Evolutionary conservation across 331 rosid species (phyloP).

Genomic region (Stylosanthes scabra): DNA sequence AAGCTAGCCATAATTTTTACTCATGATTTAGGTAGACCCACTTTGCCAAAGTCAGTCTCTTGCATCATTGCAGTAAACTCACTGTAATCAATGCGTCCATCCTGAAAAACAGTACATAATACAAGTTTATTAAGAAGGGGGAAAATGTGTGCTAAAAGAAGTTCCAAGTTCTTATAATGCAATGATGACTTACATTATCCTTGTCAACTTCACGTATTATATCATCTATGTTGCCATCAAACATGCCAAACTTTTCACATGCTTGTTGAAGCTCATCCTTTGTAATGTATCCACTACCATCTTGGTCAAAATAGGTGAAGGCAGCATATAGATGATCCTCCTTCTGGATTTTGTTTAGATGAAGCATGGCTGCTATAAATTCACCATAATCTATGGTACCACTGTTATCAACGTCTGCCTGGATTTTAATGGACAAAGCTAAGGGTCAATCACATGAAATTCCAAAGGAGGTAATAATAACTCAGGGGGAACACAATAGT

Average conservation of each 20-base stretch:
- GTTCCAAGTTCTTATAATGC: neutral
- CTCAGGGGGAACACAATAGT: neutral
- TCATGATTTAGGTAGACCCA: conserved; percentile 44
- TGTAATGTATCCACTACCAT: conserved; percentile 90
- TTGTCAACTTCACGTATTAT: conserved; percentile 75
- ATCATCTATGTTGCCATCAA: conserved; percentile 71
- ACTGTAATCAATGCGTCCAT: conserved; percentile 83
- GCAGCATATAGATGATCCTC: conserved; percentile 89
- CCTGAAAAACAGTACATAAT: conserved; percentile 64
- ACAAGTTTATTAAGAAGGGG: conserved; percentile 6
- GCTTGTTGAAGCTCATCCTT: conserved; percentile 88
- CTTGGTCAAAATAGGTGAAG: conserved; percentile 84
- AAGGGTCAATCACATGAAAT: conserved; percentile 28
- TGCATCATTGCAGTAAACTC: conserved; percentile 95
- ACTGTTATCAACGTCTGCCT: conserved; percentile 88
- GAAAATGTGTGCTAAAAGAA: neutral
- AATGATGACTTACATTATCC: conserved; percentile 71
- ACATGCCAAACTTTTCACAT: conserved; percentile 74
- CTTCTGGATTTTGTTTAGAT: conserved; percentile 81
- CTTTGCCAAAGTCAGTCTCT: conserved; percentile 67
- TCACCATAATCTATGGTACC: conserved; percentile 97
- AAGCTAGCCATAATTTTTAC: conserved; percentile 43
- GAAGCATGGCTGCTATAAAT: conserved; percentile 91
- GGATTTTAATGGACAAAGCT: conserved; percentile 39
- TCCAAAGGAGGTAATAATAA: neutral